These are phyloP conservation scores for Cucurbita argyrosperma DNA, from an alignment of 306 rosid genomes.

Conservation along the genomic window DNA sequence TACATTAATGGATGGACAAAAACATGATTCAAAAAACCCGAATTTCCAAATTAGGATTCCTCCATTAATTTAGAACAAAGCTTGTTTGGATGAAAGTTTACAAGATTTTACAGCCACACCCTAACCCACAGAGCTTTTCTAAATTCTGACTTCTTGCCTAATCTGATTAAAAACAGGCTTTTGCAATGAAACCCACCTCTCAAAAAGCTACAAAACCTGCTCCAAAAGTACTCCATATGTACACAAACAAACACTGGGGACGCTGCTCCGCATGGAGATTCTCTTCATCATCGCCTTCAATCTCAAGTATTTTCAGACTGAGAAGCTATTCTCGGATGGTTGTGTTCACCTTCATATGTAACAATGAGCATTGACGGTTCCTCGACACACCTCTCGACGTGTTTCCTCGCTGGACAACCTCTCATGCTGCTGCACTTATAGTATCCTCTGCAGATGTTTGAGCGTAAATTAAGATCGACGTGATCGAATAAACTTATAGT, in stretches of 20 bases:
- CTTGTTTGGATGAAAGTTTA: background rate
- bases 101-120: constrained; percentile 1
- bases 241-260: constrained; percentile 1
- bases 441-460: constrained; percentile 60
- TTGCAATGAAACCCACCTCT: background rate
- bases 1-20: background rate
- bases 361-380: constrained; percentile 91
- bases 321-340: constrained; percentile 67
- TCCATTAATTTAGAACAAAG: constrained; percentile 1
- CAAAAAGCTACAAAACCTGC: background rate
- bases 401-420: constrained; percentile 99
- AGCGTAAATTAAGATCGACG: background rate
- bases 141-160: background rate
- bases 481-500: too few species aligned
- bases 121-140: background rate
- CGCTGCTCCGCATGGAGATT: background rate
- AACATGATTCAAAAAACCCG: background rate
- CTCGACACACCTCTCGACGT: constrained; percentile 92
- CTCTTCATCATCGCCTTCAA: background rate
- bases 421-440: constrained; percentile 99
- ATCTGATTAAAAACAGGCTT: background rate
- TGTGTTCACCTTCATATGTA: constrained; percentile 97
- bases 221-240: constrained; percentile 3
- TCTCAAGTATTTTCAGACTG: constrained; percentile 68
- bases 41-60: background rate